phyloP scores from a whole-genome alignment of 495 filamentous ascomycete species.

The Neurospora cerealis region DNA sequence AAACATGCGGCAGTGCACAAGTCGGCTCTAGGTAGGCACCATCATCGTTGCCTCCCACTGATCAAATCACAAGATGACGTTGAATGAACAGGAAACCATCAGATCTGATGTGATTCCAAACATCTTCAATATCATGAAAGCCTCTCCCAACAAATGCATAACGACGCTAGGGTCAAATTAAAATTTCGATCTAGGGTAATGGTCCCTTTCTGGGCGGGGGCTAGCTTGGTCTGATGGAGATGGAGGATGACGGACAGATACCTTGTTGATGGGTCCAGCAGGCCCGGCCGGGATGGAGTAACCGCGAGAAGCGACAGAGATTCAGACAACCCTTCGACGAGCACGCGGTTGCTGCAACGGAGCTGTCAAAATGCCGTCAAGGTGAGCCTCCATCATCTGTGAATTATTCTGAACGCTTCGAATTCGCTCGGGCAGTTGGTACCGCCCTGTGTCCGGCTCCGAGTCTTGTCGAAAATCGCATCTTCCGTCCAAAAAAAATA shows the following conservation, averaged over 20 bases:
- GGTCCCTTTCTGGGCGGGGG: neutral
- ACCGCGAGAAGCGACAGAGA: neutral
- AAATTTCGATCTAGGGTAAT: neutral
- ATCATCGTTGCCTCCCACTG: neutral
- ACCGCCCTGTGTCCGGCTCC: neutral
- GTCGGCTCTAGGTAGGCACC: neutral
- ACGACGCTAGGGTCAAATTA: neutral
- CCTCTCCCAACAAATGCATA: neutral
- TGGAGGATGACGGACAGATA: neutral
- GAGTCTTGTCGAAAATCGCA: neutral
- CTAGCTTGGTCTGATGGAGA: neutral
- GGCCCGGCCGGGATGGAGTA: neutral
- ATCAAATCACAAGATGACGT: neutral
- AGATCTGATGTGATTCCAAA: neutral
- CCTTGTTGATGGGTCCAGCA: neutral
- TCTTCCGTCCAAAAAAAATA: neutral
- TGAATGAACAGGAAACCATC: neutral
- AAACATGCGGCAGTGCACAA: neutral
- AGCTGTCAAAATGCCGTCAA: neutral
- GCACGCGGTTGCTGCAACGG: neutral
- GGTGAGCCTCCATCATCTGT: neutral
- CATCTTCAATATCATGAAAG: neutral
- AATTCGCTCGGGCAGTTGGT: neutral
- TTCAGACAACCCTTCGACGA: neutral
- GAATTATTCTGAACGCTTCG: neutral